Percentiles rank a stretch among this genome's conserved stretches.
Evolutionary conservation across 345 rosid species (phyloP).

Genomic region (Rhodomyrtus tomentosa): DNA sequence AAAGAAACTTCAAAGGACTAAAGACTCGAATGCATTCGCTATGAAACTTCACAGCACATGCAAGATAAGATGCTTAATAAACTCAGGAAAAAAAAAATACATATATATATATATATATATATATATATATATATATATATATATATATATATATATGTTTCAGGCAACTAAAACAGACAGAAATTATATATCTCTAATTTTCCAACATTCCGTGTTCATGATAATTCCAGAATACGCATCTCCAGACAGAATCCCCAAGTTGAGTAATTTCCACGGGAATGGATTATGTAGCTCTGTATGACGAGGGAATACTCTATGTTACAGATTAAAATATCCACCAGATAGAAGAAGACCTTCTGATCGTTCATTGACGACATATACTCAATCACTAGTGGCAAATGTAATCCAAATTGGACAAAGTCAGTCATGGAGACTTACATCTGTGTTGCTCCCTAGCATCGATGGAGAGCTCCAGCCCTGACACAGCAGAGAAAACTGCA

Average conservation of each 20-base stretch:
- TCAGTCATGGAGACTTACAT: conserved; percentile 3
- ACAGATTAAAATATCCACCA: neutral
- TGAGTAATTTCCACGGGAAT: neutral
- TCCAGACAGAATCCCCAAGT: neutral
- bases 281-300: neutral
- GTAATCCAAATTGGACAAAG: neutral
- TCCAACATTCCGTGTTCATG: neutral
- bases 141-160: no score
- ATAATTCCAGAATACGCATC: neutral
- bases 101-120: no score
- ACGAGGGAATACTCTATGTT: neutral
- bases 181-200: neutral
- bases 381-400: no score
- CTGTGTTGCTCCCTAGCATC: conserved; percentile 9
- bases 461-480: conserved; percentile 18
- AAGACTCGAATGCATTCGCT: neutral
- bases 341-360: neutral
- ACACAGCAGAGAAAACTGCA: conserved; percentile 29
- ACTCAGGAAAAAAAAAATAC: neutral
- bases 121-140: no score
- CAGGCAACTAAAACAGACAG: neutral
- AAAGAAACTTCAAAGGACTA: neutral
- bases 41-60: neutral
- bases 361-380: neutral
- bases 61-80: neutral